Conservation (phyloP, 129 eudicot genomes). For the Flaveria ramosissima region DNA sequence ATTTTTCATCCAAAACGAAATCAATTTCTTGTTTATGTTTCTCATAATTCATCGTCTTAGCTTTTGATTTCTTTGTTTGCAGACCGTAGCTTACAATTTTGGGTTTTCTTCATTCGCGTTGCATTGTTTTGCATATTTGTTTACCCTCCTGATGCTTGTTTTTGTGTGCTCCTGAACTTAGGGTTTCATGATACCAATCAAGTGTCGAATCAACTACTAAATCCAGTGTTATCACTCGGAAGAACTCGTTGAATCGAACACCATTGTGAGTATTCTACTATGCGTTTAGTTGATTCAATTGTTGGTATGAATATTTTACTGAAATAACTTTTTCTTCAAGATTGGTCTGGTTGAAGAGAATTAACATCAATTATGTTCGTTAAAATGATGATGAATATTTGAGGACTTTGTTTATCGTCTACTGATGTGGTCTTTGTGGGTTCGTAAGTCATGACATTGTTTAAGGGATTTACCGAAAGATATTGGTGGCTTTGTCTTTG, state of each 20-base stretch:
- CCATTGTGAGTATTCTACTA: conserved; percentile 29
- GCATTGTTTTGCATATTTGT: conserved; percentile 11
- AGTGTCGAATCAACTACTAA: neutral
- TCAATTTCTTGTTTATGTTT: neutral
- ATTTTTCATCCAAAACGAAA: neutral
- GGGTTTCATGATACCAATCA: conserved; percentile 34
- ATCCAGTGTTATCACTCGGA: neutral
- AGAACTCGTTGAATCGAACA: conserved; percentile 13
- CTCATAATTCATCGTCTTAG: neutral
- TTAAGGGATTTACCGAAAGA: no score
- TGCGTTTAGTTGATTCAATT: neutral
- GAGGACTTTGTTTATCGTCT: neutral
- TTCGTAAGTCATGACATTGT: no score
- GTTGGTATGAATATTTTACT: neutral
- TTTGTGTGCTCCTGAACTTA: conserved; percentile 32
- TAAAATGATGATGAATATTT: neutral
- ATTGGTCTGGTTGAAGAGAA: neutral
- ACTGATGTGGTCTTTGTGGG: no score
- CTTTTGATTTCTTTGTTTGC: neutral
- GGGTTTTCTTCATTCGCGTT: conserved; percentile 4
- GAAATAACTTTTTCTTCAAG: no score
- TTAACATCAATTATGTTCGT: neutral
- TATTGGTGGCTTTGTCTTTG: neutral
- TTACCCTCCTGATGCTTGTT: conserved; percentile 19
- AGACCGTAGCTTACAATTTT: neutral